phyloP scores from a whole-genome alignment of 441 rosid genomes.

The Croton setiger region DNA sequence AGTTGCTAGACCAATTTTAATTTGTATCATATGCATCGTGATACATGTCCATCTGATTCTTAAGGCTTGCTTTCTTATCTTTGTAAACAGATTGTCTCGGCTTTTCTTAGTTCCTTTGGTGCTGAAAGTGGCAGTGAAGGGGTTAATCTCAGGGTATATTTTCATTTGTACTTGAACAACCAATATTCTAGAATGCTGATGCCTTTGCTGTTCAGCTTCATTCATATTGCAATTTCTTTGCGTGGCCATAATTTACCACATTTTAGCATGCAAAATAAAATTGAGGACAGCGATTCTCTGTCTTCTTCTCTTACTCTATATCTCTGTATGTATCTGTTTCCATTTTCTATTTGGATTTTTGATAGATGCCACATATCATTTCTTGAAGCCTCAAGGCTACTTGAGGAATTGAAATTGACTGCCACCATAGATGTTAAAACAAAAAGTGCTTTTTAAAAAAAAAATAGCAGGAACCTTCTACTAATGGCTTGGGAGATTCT shows the following conservation, averaged over 20 bases:
- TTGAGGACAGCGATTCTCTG: no score
- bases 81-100: slow-evolving; percentile 1
- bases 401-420: not conserved
- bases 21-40: not conserved
- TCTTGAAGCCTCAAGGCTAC: not conserved
- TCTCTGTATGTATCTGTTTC: not conserved
- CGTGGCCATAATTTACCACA: not conserved
- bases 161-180: not conserved
- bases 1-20: not conserved
- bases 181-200: not conserved
- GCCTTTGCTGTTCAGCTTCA: not conserved
- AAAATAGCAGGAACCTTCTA: not conserved
- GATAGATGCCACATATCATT: not conserved
- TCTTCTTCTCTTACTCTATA: not conserved
- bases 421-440: not conserved
- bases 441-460: not conserved
- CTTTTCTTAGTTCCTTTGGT: not conserved
- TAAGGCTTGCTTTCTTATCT: not conserved
- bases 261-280: not conserved
- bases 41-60: not conserved
- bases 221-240: not conserved
- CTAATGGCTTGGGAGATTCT: not conserved
- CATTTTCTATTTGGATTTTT: not conserved
- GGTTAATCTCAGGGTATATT: not conserved
- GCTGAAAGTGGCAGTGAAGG: not conserved